phyloP scores from a whole-genome alignment of 2,329 filamentous ascomycete species.

The Penicillium sp. region DNA sequence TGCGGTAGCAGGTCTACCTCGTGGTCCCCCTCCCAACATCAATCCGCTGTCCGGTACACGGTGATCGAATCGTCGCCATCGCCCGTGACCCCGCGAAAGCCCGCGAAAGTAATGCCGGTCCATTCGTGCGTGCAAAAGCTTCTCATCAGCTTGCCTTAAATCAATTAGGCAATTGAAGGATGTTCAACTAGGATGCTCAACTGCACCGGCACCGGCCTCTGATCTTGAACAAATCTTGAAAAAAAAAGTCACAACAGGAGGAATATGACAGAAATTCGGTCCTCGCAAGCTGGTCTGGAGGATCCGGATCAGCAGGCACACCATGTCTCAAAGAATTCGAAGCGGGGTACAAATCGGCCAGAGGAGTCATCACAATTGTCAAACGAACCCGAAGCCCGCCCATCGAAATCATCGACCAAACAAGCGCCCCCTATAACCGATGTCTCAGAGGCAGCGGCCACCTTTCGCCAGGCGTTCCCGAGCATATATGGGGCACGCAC shows the following conservation, averaged over 20 bases:
- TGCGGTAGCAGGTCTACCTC: conserved; percentile 37
- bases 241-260: conserved; percentile 8
- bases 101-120: conserved; percentile 36
- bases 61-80: conserved; percentile 18
- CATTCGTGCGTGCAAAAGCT: conserved; percentile 30
- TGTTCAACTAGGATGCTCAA: conserved; percentile 33
- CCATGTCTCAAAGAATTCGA: conserved; percentile 23
- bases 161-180: conserved; percentile 23
- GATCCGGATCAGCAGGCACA: conserved; percentile 28
- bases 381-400: conserved; percentile 23
- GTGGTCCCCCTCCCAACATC: conserved; percentile 12
- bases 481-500: conserved; percentile 38
- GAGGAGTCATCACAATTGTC: conserved; percentile 26
- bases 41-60: conserved; percentile 34
- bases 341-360: conserved; percentile 20
- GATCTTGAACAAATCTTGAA: conserved; percentile 11
- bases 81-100: conserved; percentile 16
- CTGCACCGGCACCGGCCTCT: conserved; percentile 26
- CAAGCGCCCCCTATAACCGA: conserved; percentile 28
- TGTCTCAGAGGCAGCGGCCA: conserved; percentile 31
- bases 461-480: conserved; percentile 35
- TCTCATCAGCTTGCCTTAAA: conserved; percentile 28
- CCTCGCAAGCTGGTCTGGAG: conserved; percentile 34
- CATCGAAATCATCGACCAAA: conserved; percentile 31
- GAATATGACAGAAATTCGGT: conserved; percentile 36